Evolutionary conservation across 1,139 yeast genomes (phyloP).

Genomic region (Scheffersomyces quercinus): DNA sequence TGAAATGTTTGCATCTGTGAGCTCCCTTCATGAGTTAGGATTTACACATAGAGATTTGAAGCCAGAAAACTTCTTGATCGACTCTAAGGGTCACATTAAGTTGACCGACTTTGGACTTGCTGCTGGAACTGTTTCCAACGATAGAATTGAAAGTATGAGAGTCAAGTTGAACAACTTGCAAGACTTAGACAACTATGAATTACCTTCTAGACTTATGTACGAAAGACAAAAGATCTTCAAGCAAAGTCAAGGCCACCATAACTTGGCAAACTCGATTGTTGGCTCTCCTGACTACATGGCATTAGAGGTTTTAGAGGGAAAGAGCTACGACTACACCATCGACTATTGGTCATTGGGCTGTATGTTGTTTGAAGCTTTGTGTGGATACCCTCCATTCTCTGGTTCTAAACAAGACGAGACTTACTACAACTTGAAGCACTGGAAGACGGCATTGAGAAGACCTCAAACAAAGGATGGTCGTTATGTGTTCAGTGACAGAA

Average conservation of each 20-base stretch:
- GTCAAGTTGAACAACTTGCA: slow-evolving; percentile 79
- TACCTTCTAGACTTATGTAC: slow-evolving; percentile 73
- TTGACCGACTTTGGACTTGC: slow-evolving; percentile 97
- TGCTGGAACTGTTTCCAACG: slow-evolving; percentile 92
- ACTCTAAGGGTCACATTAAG: slow-evolving; percentile 92
- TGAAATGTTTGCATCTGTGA: slow-evolving; percentile 95
- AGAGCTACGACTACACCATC: slow-evolving; percentile 90
- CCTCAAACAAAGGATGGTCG: slow-evolving; percentile 93
- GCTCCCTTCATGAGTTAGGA: slow-evolving; percentile 91
- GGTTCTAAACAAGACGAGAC: slow-evolving; percentile 95
- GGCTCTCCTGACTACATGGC: slow-evolving; percentile 99
- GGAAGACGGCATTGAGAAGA: slow-evolving; percentile 85
- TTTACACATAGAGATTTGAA: slow-evolving; percentile 96
- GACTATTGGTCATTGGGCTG: slow-evolving; percentile 99
- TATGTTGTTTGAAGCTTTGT: slow-evolving; percentile 86
- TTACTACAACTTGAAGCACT: slow-evolving; percentile 86
- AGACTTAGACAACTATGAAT: slow-evolving; percentile 64
- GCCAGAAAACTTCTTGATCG: slow-evolving; percentile 95
- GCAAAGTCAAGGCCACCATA: slow-evolving; percentile 61
- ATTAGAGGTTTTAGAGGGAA: slow-evolving; percentile 91
- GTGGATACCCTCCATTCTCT: slow-evolving; percentile 96
- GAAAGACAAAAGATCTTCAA: slow-evolving; percentile 88
- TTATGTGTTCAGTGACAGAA: slow-evolving; percentile 90
- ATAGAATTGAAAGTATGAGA: slow-evolving; percentile 91
- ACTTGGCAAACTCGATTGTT: slow-evolving; percentile 91